Percentiles rank a stretch among this genome's conserved stretches.
phyloP scores from a whole-genome alignment of 768 basidiomycete genomes.

The Tricholoma matsutake region DNA sequence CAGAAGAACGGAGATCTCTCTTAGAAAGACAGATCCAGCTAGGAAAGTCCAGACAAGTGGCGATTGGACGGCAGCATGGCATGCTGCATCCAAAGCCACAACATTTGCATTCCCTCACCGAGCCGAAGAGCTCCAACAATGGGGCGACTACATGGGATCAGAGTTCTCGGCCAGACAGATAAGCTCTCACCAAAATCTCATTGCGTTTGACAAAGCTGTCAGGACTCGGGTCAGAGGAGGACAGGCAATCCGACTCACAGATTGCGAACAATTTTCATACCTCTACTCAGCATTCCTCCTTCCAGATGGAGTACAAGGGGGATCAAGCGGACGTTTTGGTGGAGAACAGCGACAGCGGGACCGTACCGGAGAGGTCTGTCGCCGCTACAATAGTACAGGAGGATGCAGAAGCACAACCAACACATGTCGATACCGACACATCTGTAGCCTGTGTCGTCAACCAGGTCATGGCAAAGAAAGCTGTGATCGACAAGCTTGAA shows the following conservation, averaged over 20 bases:
- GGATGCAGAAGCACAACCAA: slow-evolving; percentile 10
- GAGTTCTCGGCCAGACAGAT: slow-evolving; percentile 16
- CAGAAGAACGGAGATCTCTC: background rate
- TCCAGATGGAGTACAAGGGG: slow-evolving; percentile 7
- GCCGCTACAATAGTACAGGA: slow-evolving; percentile 16
- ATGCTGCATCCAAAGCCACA: slow-evolving; percentile 9
- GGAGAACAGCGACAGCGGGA: background rate
- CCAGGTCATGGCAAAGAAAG: no score
- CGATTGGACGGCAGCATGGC: slow-evolving; percentile 16
- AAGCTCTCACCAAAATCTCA: slow-evolving; percentile 13
- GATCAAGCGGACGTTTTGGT: background rate
- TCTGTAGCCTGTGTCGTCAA: slow-evolving; percentile 11
- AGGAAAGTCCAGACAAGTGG: background rate
- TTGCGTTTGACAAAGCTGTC: background rate
- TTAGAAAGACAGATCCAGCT: background rate
- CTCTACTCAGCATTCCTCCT: slow-evolving; percentile 13
- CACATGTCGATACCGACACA: slow-evolving; percentile 20
- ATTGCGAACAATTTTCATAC: background rate
- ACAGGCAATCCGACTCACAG: background rate
- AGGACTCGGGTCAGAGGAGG: background rate
- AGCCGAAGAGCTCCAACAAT: slow-evolving; percentile 17
- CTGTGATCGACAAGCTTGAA: background rate
- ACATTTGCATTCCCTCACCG: slow-evolving; percentile 23
- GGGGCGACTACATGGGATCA: slow-evolving; percentile 19
- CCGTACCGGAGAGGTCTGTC: slow-evolving; percentile 13